A percentile compares a stretch with the other conserved stretches of the same genome.
phyloP scores from a whole-genome alignment of 108 stramenopile species.

The Nitzschia putrida region DNA sequence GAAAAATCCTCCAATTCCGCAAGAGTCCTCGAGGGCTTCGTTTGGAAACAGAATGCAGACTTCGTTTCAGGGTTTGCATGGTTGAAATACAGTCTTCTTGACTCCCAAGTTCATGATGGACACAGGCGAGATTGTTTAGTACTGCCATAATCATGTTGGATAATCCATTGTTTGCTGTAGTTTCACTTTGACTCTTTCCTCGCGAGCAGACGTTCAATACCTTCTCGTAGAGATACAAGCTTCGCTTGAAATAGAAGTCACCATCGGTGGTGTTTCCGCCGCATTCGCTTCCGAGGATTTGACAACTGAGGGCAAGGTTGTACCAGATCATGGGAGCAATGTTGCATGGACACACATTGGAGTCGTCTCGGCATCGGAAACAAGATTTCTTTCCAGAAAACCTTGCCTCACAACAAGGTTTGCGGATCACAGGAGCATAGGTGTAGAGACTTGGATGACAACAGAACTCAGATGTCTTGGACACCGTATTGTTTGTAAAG shows the following conservation, averaged over 20 bases:
- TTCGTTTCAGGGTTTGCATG: constrained; percentile 9
- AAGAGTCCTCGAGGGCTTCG: constrained; percentile 12
- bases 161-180: constrained; percentile 1
- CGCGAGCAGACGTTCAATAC: constrained; percentile 8
- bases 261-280: constrained; percentile 12
- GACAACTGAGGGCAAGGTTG: constrained; percentile 25
- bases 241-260: constrained; percentile 9
- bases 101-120: constrained; percentile 11
- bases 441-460: constrained; percentile 10
- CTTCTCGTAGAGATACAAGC: constrained; percentile 17
- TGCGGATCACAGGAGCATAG: constrained; percentile 11
- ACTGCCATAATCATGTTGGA: constrained; percentile 28
- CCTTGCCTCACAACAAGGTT: constrained; percentile 16
- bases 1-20: constrained; percentile 12
- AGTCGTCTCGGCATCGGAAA: constrained; percentile 14
- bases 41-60: constrained; percentile 12
- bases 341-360: constrained; percentile 23
- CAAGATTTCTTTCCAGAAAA: constrained; percentile 1
- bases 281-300: constrained; percentile 18
- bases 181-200: background rate
- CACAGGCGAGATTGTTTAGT: constrained; percentile 19
- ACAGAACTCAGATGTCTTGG: background rate
- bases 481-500: background rate
- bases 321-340: constrained; percentile 29
- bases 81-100: constrained; percentile 18